These are phyloP conservation scores for Przewalskia tangutica DNA, from an alignment of 257 asterid species.

Conservation along the genomic window DNA sequence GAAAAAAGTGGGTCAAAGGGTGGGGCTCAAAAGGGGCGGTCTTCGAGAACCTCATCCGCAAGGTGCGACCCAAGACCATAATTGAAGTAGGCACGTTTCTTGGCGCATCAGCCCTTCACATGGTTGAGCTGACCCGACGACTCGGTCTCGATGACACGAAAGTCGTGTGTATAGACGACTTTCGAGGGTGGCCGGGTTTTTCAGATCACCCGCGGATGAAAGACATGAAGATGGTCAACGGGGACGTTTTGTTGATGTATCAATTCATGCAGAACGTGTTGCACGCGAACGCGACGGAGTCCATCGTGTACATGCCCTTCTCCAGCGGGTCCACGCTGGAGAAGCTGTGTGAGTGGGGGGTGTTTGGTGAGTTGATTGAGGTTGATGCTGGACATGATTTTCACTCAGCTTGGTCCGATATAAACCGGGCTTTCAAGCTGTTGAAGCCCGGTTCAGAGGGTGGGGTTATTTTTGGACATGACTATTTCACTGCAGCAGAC, in stretches of 20 bases:
- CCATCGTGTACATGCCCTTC: conserved; percentile 33
- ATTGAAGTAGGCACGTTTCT: conserved; percentile 59
- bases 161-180: conserved; percentile 60
- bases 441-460: conserved; percentile 23
- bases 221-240: conserved; percentile 47
- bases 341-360: conserved; percentile 63
- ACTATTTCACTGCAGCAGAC: conserved; percentile 23
- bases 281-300: conserved; percentile 26
- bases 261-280: conserved; percentile 67
- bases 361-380: conserved; percentile 50
- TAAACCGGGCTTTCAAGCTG: conserved; percentile 45
- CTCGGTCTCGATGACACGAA: conserved; percentile 30
- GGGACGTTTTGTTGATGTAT: conserved; percentile 39
- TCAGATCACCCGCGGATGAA: conserved; percentile 18
- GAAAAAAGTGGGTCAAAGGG: conserved; percentile 29
- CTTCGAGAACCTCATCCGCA: conserved; percentile 40
- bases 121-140: conserved; percentile 30
- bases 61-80: conserved; percentile 37
- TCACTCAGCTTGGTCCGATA: conserved; percentile 65
- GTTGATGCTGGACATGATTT: conserved; percentile 66
- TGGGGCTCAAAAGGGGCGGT: conserved; percentile 61
- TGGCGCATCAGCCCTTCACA: conserved; percentile 64
- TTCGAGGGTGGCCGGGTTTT: conserved; percentile 74
- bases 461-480: conserved; percentile 59
- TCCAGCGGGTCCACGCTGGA: conserved; percentile 47